These are phyloP conservation scores for Metschnikowia borealis DNA, from an alignment of 805 yeast species.

Conservation along the genomic window DNA sequence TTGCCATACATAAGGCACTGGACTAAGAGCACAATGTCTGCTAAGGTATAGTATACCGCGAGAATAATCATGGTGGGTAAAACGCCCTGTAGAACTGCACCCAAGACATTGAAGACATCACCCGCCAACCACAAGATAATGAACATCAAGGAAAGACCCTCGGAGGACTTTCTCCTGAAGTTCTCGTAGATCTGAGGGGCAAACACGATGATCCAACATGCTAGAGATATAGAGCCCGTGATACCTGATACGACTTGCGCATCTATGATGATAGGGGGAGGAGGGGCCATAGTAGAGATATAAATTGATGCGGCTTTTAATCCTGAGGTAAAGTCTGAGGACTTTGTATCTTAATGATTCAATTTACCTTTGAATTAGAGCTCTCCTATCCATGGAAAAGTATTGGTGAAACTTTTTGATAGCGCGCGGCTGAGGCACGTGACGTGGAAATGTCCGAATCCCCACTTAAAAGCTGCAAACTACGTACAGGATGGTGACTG, in stretches of 20 bases:
- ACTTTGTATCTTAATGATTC: not conserved
- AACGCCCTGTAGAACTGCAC: slow-evolving; percentile 85
- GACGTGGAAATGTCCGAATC: not conserved
- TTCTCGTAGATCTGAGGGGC: slow-evolving; percentile 96
- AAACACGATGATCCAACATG: slow-evolving; percentile 97
- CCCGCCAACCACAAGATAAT: slow-evolving; percentile 90
- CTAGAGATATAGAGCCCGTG: slow-evolving; percentile 83
- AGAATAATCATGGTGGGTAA: slow-evolving; percentile 91
- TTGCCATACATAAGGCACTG: slow-evolving; percentile 82
- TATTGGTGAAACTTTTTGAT: slow-evolving; percentile 2
- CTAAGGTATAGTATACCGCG: slow-evolving; percentile 88
- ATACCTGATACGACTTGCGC: slow-evolving; percentile 75
- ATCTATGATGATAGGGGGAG: slow-evolving; percentile 61
- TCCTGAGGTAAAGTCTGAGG: not conserved
- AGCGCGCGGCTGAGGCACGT: slow-evolving; percentile 4
- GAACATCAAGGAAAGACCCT: slow-evolving; percentile 83
- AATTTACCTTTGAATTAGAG: not conserved
- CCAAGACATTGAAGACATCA: slow-evolving; percentile 88
- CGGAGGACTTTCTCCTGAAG: slow-evolving; percentile 77
- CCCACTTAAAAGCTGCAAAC: not conserved
- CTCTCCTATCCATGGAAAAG: not conserved
- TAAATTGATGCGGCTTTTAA: not conserved
- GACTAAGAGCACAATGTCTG: slow-evolving; percentile 77
- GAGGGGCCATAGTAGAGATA: slow-evolving; percentile 44
- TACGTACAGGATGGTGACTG: not conserved